Evolutionary conservation across 768 basidiomycete genomes (phyloP), one percentile per base, ranked within the genome.

Genomic region (Naganishia randhawae): DNA sequence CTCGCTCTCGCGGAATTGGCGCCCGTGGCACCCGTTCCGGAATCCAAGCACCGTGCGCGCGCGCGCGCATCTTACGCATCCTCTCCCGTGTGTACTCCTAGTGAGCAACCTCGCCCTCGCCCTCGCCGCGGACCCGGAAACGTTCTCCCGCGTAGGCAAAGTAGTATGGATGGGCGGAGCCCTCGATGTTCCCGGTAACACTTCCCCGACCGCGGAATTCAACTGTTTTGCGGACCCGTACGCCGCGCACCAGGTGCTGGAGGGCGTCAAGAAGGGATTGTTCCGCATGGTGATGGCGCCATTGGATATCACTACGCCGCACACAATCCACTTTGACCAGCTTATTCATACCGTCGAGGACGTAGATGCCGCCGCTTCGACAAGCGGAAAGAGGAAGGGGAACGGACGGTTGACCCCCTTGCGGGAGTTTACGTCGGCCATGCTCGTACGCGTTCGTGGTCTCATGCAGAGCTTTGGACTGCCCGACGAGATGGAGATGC

Each of bases 101-200:
- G 83, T 90, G 64, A 94, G 92, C 13, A 92, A 89, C 73, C 83
- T 97, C 35, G 90, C 91, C 0, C 80, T 82, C 37, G 82, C 89
- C 68, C 81, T 90, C 76, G 84, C 83, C 8, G 73, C 82, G 50
- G 84, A 90, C 71, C 83, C 84, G 11, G 75, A 81, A 39, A 80
- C 84, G 13, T 82, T 92, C 33, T 79, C 80, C 9, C 85, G 85
- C 0, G 79, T 81, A 31, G 66, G 87, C 5, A 84, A 87, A n/a
- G 81, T 97, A 9, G 81, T 93, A 25, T 88, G 87, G 77, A 95
- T 97, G 92, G 93, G 93, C n/a, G 93, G 92, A 16, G 89, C 92
- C 1, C 77, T 97, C 27, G 91, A 94, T 71, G 89, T 91, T 35
- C 91, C 93, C 0, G 93, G 93, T 2, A 97, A 95, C 72, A 89